These are phyloP conservation scores for Populus trichocarpa DNA, from an alignment of 441 rosid species.

Conservation along the genomic window DNA sequence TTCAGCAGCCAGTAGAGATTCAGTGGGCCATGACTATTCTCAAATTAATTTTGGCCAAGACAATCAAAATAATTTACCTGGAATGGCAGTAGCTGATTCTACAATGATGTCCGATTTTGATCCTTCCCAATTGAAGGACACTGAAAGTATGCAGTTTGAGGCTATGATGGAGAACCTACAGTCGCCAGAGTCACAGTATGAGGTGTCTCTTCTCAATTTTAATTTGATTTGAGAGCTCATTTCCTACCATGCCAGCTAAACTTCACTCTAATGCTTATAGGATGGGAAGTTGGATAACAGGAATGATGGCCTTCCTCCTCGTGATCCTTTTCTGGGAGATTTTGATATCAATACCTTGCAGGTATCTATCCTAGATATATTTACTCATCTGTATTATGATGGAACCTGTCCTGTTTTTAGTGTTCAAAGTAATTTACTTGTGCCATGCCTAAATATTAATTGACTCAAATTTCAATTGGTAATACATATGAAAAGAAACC, in stretches of 20 bases:
- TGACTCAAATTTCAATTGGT: neutral
- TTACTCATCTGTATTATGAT: neutral
- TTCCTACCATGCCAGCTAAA: conserved; percentile 12
- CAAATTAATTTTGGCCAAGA: conserved; percentile 36
- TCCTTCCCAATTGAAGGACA: conserved; percentile 41
- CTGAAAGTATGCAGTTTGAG: conserved; percentile 61
- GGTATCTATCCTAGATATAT: conserved; percentile 38
- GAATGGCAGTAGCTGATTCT: conserved; percentile 19
- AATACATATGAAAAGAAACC: neutral
- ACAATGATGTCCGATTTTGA: conserved; percentile 25
- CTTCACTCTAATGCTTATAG: conserved; percentile 40
- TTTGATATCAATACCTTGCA: conserved; percentile 66
- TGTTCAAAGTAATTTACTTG: neutral
- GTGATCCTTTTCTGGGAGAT: conserved; percentile 47
- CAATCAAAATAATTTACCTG: conserved; percentile 26
- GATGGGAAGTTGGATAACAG: conserved; percentile 46
- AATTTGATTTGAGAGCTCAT: conserved; percentile 21
- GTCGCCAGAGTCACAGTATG: conserved; percentile 44
- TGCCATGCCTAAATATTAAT: neutral
- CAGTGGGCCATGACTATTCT: conserved; percentile 35
- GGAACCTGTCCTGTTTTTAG: neutral
- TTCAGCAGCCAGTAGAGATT: conserved; percentile 31
- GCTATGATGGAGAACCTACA: conserved; percentile 56
- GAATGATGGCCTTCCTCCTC: conserved; percentile 49
- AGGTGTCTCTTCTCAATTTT: conserved; percentile 44